phyloP scores from a whole-genome alignment of 441 rosid genomes.

The Gossypium davidsonii region DNA sequence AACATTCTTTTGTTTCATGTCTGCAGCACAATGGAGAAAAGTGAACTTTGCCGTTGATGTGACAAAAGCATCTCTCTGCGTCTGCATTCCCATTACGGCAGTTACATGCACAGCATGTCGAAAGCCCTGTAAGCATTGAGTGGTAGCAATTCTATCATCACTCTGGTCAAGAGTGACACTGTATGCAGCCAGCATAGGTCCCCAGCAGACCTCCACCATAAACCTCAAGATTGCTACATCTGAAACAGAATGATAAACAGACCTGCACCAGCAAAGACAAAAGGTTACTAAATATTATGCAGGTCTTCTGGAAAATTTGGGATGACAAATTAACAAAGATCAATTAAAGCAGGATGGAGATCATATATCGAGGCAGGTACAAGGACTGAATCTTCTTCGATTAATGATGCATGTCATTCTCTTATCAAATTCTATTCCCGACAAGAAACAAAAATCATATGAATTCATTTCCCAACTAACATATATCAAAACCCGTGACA shows the following conservation, averaged over 20 bases:
- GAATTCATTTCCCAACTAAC: not conserved
- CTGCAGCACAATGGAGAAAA: slow-evolving; percentile 88
- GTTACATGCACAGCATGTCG: slow-evolving; percentile 86
- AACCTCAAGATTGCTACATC: slow-evolving; percentile 90
- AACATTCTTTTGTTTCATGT: slow-evolving; percentile 97
- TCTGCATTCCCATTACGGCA: slow-evolving; percentile 96
- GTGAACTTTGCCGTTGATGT: slow-evolving; percentile 97
- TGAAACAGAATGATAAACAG: slow-evolving; percentile 72
- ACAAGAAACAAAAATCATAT: not conserved
- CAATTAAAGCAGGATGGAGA: not conserved
- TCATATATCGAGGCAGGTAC: not conserved
- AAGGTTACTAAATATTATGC: not conserved
- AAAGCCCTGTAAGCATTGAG: slow-evolving; percentile 86
- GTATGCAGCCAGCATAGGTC: slow-evolving; percentile 96
- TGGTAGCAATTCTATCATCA: slow-evolving; percentile 87
- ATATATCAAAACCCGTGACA: not conserved
- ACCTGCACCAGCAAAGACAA: slow-evolving; percentile 43
- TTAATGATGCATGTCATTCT: not conserved
- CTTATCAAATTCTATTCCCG: not conserved
- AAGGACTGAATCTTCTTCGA: not conserved
- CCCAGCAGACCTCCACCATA: slow-evolving; percentile 99
- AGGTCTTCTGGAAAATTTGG: not conserved
- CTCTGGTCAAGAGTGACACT: slow-evolving; percentile 93
- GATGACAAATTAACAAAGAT: not conserved
- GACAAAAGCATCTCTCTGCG: slow-evolving; percentile 98